A percentile compares a stretch with the other conserved stretches of the same genome.
Evolutionary conservation across 345 rosid genomes (phyloP).

Genomic region (Hibiscus syriacus): DNA sequence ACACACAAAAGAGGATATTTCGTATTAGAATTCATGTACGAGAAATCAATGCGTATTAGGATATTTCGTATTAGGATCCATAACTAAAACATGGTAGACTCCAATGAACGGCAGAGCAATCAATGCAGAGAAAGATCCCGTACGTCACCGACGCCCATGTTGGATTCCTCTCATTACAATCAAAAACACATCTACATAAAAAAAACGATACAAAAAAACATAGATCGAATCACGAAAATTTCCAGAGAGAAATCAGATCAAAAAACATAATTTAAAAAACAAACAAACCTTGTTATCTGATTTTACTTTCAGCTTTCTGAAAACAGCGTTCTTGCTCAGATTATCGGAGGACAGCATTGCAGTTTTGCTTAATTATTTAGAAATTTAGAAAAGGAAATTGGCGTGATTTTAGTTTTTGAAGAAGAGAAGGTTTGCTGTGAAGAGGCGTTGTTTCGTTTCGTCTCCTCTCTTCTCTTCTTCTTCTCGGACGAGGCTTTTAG

Average conservation of each 20-base stretch:
- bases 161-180: conserved; percentile 96
- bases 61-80: too few species aligned
- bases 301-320: conserved; percentile 81
- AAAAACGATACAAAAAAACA: background rate
- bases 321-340: conserved; percentile 52
- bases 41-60: too few species aligned
- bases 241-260: conserved; percentile 39
- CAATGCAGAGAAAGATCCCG: conserved; percentile 96
- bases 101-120: conserved; percentile 95
- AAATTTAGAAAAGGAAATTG: background rate
- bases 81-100: conserved; percentile 77
- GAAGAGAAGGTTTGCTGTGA: too few species aligned
- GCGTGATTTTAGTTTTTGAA: background rate
- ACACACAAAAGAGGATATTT: background rate
- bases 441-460: too few species aligned
- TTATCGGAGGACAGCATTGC: conserved; percentile 66
- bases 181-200: conserved; percentile 75
- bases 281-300: conserved; percentile 77
- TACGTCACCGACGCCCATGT: conserved; percentile 98
- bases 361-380: background rate
- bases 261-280: background rate
- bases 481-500: background rate
- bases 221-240: conserved; percentile 21
- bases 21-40: background rate
- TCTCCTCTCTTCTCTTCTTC: background rate